A percentile compares a stretch with the other conserved stretches of the same genome.
These are phyloP conservation scores for Poa pratensis DNA, from an alignment of 176 grass and related monocot species.

Conservation along the genomic window DNA sequence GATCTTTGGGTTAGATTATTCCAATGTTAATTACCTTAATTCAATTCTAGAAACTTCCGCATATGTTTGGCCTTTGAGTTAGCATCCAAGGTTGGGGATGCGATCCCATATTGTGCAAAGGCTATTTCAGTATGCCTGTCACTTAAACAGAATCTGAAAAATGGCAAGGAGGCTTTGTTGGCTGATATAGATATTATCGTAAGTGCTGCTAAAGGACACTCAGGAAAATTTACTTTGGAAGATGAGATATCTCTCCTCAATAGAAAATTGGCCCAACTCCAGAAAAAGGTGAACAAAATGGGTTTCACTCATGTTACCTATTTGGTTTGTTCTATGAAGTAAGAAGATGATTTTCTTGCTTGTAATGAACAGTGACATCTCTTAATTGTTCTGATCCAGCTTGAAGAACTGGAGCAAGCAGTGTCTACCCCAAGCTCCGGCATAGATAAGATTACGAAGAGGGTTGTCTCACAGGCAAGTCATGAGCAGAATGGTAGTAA, in stretches of 20 bases:
- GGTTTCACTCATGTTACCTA: not conserved
- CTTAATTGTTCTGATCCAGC: conserved; percentile 51
- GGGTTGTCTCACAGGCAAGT: conserved; percentile 26
- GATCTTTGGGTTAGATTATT: not conserved
- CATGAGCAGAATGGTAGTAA: conserved; percentile 36
- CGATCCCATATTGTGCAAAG: conserved; percentile 77
- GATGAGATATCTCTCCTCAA: conserved; percentile 66
- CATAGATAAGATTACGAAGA: conserved; percentile 47
- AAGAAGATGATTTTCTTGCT: not conserved
- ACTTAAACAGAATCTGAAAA: conserved; percentile 54
- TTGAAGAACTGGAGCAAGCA: conserved; percentile 82
- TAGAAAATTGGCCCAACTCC: conserved; percentile 65
- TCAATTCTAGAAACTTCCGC: conserved; percentile 69
- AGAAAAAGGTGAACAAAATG: conserved; percentile 72
- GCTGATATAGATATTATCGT: conserved; percentile 35
- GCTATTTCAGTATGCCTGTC: conserved; percentile 77
- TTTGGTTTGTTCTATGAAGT: not conserved
- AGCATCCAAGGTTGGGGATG: conserved; percentile 61
- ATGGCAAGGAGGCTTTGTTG: conserved; percentile 39
- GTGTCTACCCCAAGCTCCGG: conserved; percentile 41
- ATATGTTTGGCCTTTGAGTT: conserved; percentile 76
- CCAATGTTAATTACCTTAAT: conserved; percentile 48
- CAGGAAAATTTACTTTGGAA: conserved; percentile 46
- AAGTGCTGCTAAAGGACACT: conserved; percentile 42
- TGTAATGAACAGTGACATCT: conserved; percentile 29